Evolutionary conservation across 345 rosid genomes (phyloP).

Genomic region (Eucalyptus coolabah): DNA sequence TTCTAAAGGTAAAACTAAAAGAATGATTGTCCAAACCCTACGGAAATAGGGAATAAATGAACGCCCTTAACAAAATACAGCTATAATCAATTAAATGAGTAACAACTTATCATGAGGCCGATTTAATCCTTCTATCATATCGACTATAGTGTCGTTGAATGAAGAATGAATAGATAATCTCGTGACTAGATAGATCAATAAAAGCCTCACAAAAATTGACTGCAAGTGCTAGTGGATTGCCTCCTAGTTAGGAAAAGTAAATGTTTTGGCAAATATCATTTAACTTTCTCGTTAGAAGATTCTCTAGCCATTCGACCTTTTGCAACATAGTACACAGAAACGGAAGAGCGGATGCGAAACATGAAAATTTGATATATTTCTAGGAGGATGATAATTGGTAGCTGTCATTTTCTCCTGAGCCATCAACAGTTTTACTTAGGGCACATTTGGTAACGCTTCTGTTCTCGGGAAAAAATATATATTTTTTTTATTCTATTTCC

Average conservation of each 20-base stretch:
- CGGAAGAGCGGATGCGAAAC: not conserved
- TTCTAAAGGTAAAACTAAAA: not conserved
- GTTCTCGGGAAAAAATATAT: accelerated
- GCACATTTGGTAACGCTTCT: accelerated
- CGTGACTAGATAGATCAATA: not conserved
- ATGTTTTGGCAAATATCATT: not conserved
- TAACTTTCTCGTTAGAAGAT: not conserved
- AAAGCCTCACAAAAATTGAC: not conserved
- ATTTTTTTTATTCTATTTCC: no score
- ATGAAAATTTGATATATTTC: not conserved
- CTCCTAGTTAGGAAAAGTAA: not conserved
- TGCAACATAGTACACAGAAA: not conserved
- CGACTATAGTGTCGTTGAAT: not conserved
- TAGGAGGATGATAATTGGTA: not conserved
- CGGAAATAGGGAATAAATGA: not conserved
- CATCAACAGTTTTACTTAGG: not conserved
- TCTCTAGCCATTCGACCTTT: not conserved
- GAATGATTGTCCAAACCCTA: not conserved
- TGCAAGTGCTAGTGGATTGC: not conserved
- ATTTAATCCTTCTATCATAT: not conserved
- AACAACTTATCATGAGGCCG: not conserved
- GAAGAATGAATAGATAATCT: not conserved
- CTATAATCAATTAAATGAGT: not conserved
- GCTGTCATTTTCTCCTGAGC: not conserved
- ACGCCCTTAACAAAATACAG: not conserved